Evolutionary conservation across 2,329 filamentous ascomycete species (phyloP).

Genomic region (Chalara sp.): DNA sequence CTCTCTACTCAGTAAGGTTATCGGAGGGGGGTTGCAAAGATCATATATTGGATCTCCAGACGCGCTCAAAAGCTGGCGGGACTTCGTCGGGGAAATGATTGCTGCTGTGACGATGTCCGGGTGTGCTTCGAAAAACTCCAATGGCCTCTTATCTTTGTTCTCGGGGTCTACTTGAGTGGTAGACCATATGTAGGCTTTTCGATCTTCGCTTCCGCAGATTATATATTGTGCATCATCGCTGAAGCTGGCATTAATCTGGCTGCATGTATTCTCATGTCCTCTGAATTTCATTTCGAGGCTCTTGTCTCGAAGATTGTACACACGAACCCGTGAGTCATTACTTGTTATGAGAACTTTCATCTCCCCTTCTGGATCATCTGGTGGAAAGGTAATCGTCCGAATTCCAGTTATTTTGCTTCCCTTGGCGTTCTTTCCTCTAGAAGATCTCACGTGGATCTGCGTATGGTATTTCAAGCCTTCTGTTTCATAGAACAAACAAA

Average conservation of each 20-base stretch:
- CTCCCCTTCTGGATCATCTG: conserved; percentile 48
- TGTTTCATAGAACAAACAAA: conserved; percentile 88
- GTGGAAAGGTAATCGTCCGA: conserved; percentile 59
- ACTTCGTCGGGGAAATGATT: conserved; percentile 73
- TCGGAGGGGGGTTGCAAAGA: conserved; percentile 88
- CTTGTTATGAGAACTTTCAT: conserved; percentile 85
- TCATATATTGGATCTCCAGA: conserved; percentile 91
- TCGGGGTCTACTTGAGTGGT: conserved; percentile 46
- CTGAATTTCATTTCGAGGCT: conserved; percentile 83
- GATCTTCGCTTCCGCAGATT: conserved; percentile 89
- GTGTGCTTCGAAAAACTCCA: conserved; percentile 89
- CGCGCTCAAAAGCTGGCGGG: conserved; percentile 67
- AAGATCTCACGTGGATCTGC: conserved; percentile 89
- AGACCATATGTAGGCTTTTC: conserved; percentile 86
- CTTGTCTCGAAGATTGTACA: conserved; percentile 85
- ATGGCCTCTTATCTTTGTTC: conserved; percentile 66
- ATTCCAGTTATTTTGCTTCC: conserved; percentile 98
- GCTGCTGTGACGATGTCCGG: conserved; percentile 85
- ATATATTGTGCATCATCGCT: conserved; percentile 82
- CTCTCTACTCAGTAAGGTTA: conserved; percentile 70
- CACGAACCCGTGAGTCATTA: conserved; percentile 85
- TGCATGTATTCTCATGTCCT: conserved; percentile 82
- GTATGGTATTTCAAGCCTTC: conserved; percentile 78
- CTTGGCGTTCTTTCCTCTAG: conserved; percentile 86
- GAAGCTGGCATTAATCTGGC: conserved; percentile 84